Evolutionary conservation across 148 eudicot species (phyloP).

Genomic region (Pouteria glomerata): DNA sequence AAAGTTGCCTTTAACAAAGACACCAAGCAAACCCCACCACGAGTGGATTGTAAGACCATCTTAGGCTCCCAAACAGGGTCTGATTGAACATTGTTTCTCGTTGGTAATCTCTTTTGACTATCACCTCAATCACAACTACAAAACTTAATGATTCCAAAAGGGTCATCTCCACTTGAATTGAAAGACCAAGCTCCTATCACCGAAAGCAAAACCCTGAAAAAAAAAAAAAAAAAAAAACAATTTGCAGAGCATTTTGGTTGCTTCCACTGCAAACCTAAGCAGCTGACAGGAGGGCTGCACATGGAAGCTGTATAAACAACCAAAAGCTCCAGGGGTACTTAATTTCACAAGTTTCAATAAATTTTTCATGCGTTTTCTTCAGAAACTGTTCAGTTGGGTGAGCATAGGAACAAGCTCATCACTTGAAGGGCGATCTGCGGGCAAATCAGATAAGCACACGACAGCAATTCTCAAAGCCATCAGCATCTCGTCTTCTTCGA

Average conservation of each 20-base stretch:
- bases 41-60: neutral
- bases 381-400: constrained; percentile 87
- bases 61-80: neutral
- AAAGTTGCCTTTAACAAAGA: neutral
- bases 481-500: constrained; percentile 90
- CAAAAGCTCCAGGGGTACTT: constrained; percentile 17
- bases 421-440: constrained; percentile 85
- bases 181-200: too few species aligned
- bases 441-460: constrained; percentile 75
- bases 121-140: too few species aligned
- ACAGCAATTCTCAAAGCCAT: constrained; percentile 89
- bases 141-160: too few species aligned
- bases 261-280: constrained; percentile 26
- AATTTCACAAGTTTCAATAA: neutral
- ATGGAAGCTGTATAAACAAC: constrained; percentile 31
- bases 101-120: too few species aligned
- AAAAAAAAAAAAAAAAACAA: neutral
- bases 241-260: constrained; percentile 22
- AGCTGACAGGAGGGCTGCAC: constrained; percentile 7
- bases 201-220: neutral
- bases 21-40: neutral
- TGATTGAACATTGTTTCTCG: neutral
- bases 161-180: too few species aligned
- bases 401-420: constrained; percentile 97
- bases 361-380: constrained; percentile 13